Evolutionary conservation across 208 protist species (phyloP).

Genomic region (Acanthamoeba pearcei): DNA sequence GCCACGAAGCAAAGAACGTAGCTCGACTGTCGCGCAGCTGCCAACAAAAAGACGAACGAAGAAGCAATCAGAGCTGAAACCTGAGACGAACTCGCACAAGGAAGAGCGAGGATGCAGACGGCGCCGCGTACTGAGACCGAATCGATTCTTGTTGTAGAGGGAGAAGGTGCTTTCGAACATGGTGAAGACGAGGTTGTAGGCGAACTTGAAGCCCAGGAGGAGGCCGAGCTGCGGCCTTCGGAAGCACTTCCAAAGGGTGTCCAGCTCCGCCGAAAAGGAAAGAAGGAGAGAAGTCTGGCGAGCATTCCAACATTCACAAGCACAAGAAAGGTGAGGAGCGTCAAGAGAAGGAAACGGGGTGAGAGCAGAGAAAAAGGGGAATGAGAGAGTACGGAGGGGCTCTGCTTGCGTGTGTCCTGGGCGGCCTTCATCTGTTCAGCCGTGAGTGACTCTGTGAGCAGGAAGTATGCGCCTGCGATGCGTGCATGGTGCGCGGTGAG

Average conservation of each 20-base stretch:
- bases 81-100: background rate
- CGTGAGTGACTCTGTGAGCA: background rate
- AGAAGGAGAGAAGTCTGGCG: background rate
- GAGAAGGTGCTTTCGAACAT: slow-evolving; percentile 45
- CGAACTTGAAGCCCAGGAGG: background rate
- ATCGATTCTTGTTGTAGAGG: slow-evolving; percentile 55
- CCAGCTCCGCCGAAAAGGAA: background rate
- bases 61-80: background rate
- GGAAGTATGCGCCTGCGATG: slow-evolving; percentile 6
- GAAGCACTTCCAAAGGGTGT: slow-evolving; percentile 9
- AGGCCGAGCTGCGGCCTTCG: slow-evolving; percentile 21
- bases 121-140: background rate
- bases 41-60: background rate
- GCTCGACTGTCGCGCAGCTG: slow-evolving; percentile 53
- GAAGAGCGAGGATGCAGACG: background rate
- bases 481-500: no score
- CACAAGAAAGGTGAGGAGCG: background rate
- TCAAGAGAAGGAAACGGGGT: background rate
- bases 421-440: background rate
- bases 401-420: background rate
- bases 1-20: slow-evolving; percentile 40
- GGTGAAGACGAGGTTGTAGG: slow-evolving; percentile 42
- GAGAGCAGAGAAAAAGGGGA: background rate
- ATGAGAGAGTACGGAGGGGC: background rate
- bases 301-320: background rate